These are phyloP conservation scores for Penicillium tannophilum DNA, from an alignment of 495 filamentous ascomycete genomes.

Conservation along the genomic window DNA sequence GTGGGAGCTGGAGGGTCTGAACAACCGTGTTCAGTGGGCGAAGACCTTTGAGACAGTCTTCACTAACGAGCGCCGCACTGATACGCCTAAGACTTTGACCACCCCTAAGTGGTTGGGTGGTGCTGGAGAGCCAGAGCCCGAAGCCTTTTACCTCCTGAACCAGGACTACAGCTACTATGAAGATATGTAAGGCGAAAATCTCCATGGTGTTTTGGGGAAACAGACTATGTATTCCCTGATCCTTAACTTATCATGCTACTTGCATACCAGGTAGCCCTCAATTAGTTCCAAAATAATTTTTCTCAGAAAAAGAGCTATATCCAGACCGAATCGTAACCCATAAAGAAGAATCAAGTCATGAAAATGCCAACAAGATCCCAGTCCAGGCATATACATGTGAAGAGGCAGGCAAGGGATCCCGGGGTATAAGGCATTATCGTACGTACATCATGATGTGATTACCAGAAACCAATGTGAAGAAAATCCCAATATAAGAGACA, in stretches of 20 bases:
- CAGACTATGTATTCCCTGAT: no score
- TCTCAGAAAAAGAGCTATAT: no score
- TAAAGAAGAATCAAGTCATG: neutral
- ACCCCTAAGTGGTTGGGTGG: constrained; percentile 38
- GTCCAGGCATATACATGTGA: neutral
- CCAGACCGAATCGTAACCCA: neutral
- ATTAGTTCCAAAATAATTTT: no score
- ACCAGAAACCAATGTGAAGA: neutral
- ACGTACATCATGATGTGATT: constrained; percentile 17
- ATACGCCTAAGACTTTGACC: constrained; percentile 36
- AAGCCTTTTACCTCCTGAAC: constrained; percentile 34
- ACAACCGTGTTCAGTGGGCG: constrained; percentile 43
- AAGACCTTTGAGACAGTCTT: constrained; percentile 49
- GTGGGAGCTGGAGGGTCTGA: constrained; percentile 44
- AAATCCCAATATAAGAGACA: neutral
- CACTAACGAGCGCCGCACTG: constrained; percentile 21
- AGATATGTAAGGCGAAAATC: neutral
- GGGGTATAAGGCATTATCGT: constrained; percentile 16
- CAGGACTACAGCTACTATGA: constrained; percentile 38
- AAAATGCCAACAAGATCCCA: constrained; percentile 2
- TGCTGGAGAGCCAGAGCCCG: constrained; percentile 34
- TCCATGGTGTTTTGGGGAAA: neutral
- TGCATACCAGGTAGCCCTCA: no score
- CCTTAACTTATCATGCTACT: no score
- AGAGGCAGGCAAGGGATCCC: neutral